Evolutionary conservation across 179 eudicot genomes (phyloP), one percentile per base, ranked within the genome.

Genomic region (Carnegiea gigantea): DNA sequence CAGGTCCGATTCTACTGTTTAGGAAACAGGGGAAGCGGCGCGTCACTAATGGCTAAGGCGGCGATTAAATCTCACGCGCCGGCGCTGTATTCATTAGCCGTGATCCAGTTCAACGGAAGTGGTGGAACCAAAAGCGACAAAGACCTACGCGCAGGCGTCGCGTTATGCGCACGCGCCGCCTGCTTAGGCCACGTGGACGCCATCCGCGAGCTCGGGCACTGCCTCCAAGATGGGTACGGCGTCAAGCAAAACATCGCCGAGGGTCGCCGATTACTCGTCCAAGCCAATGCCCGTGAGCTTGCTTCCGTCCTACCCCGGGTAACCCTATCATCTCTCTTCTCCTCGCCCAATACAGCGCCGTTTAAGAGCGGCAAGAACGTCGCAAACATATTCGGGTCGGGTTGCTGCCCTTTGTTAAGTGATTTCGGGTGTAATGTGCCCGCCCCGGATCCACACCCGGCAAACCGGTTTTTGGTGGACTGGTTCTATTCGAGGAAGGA

Each of bases 181-280:
- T 85, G 79, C 78, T 71, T 90, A 0, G 93, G 93, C 23, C 92
- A 90, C 88, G 81, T 90, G 78, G 92, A 89, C 80, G 89, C 92
- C 0, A 71, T 91, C 23, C 90, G 94, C 0, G 94, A 91, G 85
- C 91, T 91, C 2, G 94, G 94, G 2, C 94, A 91, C 85, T 91
- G 93, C 59, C 87, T 91, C 8, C 94, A 91, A 71, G 94, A 91
- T 83, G 94, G 94, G 9, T 91, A 90, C 76, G 94, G 94, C 65
- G 88, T 89, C 26, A 88, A 86, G 3, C 86, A 82, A 20, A 86
- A 86, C 83, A 44, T 91, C 36, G 77, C 77, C 8, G 88, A 85
- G n/a, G 94, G 94, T 0, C 89, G 92, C 9, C 89, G 91, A 0
- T 86, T 91, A 23, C 88, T 91, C 7, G 87, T 90, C 64, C 90